Conservation (phyloP, 2,329 filamentous ascomycete species). For the Aureobasidium zeae region DNA sequence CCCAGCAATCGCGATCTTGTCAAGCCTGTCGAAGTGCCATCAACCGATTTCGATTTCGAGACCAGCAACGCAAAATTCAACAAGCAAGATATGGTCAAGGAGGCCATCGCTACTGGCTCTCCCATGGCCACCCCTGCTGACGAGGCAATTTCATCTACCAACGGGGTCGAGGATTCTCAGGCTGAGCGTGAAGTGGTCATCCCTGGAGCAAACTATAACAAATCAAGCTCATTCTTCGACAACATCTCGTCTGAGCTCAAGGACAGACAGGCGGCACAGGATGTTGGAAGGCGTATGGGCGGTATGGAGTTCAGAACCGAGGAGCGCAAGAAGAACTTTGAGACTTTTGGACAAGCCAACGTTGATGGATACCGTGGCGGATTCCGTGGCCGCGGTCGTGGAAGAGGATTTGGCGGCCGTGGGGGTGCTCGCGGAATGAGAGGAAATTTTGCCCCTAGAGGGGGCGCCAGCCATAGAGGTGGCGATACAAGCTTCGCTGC, state of each 20-base stretch:
- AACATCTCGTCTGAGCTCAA: slow-evolving; percentile 93
- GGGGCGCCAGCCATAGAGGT: neutral
- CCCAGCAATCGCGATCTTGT: slow-evolving; percentile 30
- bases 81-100: slow-evolving; percentile 77
- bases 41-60: slow-evolving; percentile 87
- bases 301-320: slow-evolving; percentile 84
- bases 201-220: slow-evolving; percentile 59
- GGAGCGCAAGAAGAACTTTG: slow-evolving; percentile 90
- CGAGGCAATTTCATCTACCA: slow-evolving; percentile 26
- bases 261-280: slow-evolving; percentile 65
- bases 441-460: slow-evolving; percentile 7
- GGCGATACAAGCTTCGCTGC: slow-evolving; percentile 7
- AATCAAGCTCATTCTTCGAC: slow-evolving; percentile 86
- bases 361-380: slow-evolving; percentile 72
- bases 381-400: slow-evolving; percentile 70
- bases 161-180: slow-evolving; percentile 26
- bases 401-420: slow-evolving; percentile 51
- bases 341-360: slow-evolving; percentile 94
- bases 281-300: slow-evolving; percentile 48
- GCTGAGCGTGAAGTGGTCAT: slow-evolving; percentile 37
- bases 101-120: slow-evolving; percentile 71
- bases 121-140: slow-evolving; percentile 50
- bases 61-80: slow-evolving; percentile 81
- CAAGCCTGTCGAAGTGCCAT: slow-evolving; percentile 69
- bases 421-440: neutral